Evolutionary conservation across 1,139 yeast species (phyloP), one percentile per base, ranked within the genome.

Genomic region (Candida sanyaensis): DNA sequence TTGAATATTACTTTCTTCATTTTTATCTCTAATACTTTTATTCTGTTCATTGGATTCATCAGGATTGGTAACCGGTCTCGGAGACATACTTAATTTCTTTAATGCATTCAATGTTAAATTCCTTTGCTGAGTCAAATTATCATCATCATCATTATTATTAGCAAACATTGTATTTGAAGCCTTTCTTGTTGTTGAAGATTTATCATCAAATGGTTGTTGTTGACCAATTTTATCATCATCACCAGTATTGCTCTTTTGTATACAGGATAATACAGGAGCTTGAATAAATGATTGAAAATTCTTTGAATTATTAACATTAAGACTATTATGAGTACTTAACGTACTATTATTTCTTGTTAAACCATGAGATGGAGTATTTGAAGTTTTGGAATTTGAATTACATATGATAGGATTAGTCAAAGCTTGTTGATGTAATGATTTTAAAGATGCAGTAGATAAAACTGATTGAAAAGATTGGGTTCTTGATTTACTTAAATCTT

Each of bases 401-500:
- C 23, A 28, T 30, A 31, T 34, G 6, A 39, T 39, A 3, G 50
- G 32, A 21, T 47, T 28, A 9, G 51, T 37, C 32, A 50, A 42
- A 24, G 54, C 63, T 49, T 66, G 69, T 48, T 69, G 75, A 45
- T 68, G 70, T 47, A 75, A 60, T 28, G 83, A 77, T 58, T 78
- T 76, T 36, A 82, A 63, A 1, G 87, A 81, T 4, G 84, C 84
- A 26, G 83, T 77, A 32, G 86, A 80, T 48, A 83, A 67, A n/a
- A 82, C 86, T 43, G 84, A 78, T 59, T 82, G 88, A 42, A 80
- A 80, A n/a, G 83, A 78, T 56, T 80, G 86, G 1, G 85, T 75
- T 47, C 87, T 67, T 33, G 76, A 69, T 49, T 78, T 73, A 17
- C 75, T 75, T 17, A 80, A 71, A 39, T 78, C 76, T 53, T 79